Evolutionary conservation across 768 basidiomycete genomes (phyloP).

Genomic region (Ephemerocybe angulata): DNA sequence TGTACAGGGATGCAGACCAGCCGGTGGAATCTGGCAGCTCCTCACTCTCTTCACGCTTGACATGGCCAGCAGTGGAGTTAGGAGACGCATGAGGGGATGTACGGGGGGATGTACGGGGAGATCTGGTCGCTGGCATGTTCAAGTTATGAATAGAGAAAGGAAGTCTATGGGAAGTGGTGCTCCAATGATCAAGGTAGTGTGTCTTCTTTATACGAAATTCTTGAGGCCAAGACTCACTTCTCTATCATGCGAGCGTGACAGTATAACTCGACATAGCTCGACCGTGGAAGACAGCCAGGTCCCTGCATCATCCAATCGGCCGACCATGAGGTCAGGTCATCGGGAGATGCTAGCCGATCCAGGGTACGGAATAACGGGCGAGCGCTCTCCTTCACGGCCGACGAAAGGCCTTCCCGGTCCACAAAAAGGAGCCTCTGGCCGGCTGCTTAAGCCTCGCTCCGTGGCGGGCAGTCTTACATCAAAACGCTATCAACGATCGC

Average conservation of each 20-base stretch:
- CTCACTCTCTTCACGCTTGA: conserved; percentile 2
- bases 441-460: no score
- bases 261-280: background rate
- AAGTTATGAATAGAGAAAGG: no score
- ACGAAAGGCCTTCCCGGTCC: no score
- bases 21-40: conserved; percentile 5
- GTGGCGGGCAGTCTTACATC: no score
- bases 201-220: background rate
- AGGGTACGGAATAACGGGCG: no score
- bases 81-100: background rate
- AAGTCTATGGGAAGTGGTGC: background rate
- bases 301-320: no score
- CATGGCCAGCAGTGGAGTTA: background rate
- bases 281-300: no score
- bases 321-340: no score
- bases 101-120: background rate
- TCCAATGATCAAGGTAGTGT: background rate
- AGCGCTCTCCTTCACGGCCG: no score
- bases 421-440: no score
- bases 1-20: conserved; percentile 62
- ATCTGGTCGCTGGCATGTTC: background rate
- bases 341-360: no score
- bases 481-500: no score
- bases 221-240: background rate
- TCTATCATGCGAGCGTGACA: background rate